Evolutionary conservation across 208 protist genomes (phyloP), one percentile per base, ranked within the genome.

Genomic region (Angomonas ambiguus): DNA sequence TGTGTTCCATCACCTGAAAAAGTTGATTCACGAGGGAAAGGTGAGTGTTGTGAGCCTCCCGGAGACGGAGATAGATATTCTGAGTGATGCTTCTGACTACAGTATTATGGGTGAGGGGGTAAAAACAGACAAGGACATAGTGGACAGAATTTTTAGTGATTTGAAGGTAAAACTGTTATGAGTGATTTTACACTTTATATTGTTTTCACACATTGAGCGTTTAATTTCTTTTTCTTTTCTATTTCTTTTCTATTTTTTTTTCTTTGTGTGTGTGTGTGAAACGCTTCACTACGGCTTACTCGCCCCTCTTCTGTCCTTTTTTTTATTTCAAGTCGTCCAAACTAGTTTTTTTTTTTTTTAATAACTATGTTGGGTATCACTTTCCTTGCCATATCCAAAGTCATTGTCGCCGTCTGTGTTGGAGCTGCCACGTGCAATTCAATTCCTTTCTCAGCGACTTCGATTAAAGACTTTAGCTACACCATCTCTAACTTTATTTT

Each of bases 401-500:
- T 94, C 33, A 81, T 92, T 49, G 72, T 94, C 22, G 77, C 88
- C 20, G 80, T 94, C n/a, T 67, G 85, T 22, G 60, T 92, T 28
- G 85, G 88, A 56, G 79, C 83, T 27, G 58, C 77, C 48, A 79
- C 76, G 27, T 79, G 74, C 22, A 66, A 63, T 20, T 80, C 70
- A 22, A 83, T 94, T 41, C 88, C 88, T 0, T 65, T 79, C 55
- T 65, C 71, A 32, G 30, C 31, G 0, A 75, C 66, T 1, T 88
- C 83, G 10, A 66, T 91, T 27, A 74, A 77, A 25, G 83, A 90
- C 65, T 88, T 92, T 51, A 79, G 77, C 55, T 88, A 80, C 42
- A 38, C 91, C 20, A 84, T 92, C 58, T 75, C 81, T 24, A 74
- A 80, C 31, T 30, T 94, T 27, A 58, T 91, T 10, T 61, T 94